A percentile compares a stretch with the other conserved stretches of the same genome.
phyloP scores from a whole-genome alignment of 1,284 basidiomycete genomes.

The Cutaneotrichosporon daszewskae region DNA sequence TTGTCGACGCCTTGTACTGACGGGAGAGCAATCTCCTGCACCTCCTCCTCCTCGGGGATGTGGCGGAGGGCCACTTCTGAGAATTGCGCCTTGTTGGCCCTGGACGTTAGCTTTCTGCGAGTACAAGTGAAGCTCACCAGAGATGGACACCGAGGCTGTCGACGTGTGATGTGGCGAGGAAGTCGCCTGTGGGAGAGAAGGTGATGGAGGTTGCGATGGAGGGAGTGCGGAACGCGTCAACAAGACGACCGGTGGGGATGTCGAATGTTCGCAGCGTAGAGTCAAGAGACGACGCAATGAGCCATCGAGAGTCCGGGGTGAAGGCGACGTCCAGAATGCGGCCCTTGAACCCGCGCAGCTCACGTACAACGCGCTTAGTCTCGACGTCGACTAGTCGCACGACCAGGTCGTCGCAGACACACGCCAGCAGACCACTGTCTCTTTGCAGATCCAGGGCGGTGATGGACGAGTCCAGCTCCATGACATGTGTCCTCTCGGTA shows the following conservation, averaged over 20 bases:
- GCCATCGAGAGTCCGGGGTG: conserved; percentile 90
- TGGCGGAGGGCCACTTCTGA: conserved; percentile 74
- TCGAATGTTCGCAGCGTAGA: conserved; percentile 93
- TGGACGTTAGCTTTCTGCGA: conserved; percentile 42
- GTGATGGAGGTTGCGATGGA: conserved; percentile 83
- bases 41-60: conserved; percentile 64
- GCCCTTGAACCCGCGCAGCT: conserved; percentile 72
- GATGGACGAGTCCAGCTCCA: conserved; percentile 63
- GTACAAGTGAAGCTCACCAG: conserved; percentile 56
- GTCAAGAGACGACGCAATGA: conserved; percentile 82
- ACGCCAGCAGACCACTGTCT: conserved; percentile 79
- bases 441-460: conserved; percentile 72
- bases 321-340: conserved; percentile 80
- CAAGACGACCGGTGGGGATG: conserved; percentile 82
- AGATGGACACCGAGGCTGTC: conserved; percentile 91
- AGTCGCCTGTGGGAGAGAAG: conserved; percentile 93
- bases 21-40: conserved; percentile 66
- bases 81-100: conserved; percentile 95
- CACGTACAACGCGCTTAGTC: conserved; percentile 78
- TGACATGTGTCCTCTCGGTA: conserved; percentile 62
- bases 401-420: conserved; percentile 76
- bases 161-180: conserved; percentile 89
- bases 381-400: conserved; percentile 88
- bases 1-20: conserved; percentile 74
- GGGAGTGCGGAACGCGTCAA: conserved; percentile 87